Conservation (phyloP, 257 asterid genomes). For the Scutellaria baicalensis region DNA sequence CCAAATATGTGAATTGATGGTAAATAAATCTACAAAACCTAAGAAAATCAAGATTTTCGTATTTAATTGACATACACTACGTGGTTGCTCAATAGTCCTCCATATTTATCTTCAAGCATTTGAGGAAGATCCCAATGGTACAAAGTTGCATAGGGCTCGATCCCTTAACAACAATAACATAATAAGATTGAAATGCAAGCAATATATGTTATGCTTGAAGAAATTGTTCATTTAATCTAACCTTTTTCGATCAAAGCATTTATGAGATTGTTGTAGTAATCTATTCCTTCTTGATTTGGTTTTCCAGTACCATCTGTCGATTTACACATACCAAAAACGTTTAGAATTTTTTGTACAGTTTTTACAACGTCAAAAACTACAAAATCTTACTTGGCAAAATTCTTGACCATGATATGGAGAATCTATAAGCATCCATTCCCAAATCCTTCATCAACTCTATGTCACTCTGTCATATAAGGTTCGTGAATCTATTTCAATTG, state of each 20-base stretch:
- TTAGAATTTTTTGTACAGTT: too few relatives aligned
- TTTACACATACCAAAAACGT: neutral
- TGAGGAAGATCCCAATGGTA: slow-evolving; percentile 96
- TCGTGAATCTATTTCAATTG: too few relatives aligned
- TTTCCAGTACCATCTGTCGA: slow-evolving; percentile 69
- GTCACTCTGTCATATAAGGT: slow-evolving; percentile 46
- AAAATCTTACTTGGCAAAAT: slow-evolving; percentile 61
- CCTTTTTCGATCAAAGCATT: slow-evolving; percentile 66
- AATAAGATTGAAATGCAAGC: too few relatives aligned
- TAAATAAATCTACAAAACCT: too few relatives aligned
- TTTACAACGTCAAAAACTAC: too few relatives aligned
- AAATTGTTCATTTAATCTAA: neutral
- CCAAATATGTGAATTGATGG: too few relatives aligned
- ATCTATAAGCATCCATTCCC: slow-evolving; percentile 88
- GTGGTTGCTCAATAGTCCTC: slow-evolving; percentile 51
- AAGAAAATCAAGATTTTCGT: too few relatives aligned
- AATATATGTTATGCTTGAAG: neutral
- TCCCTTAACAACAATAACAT: slow-evolving; percentile 28
- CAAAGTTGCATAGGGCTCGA: slow-evolving; percentile 65
- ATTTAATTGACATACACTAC: slow-evolving; percentile 53
- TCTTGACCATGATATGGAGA: slow-evolving; percentile 91
- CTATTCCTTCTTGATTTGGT: slow-evolving; percentile 69
- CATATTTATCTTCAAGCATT: slow-evolving; percentile 58
- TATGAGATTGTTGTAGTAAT: slow-evolving; percentile 68
- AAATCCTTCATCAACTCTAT: slow-evolving; percentile 73